Base-by-base conservation (phyloP, 208 protist species). In the Leptomonas pyrrhocoris region DNA sequence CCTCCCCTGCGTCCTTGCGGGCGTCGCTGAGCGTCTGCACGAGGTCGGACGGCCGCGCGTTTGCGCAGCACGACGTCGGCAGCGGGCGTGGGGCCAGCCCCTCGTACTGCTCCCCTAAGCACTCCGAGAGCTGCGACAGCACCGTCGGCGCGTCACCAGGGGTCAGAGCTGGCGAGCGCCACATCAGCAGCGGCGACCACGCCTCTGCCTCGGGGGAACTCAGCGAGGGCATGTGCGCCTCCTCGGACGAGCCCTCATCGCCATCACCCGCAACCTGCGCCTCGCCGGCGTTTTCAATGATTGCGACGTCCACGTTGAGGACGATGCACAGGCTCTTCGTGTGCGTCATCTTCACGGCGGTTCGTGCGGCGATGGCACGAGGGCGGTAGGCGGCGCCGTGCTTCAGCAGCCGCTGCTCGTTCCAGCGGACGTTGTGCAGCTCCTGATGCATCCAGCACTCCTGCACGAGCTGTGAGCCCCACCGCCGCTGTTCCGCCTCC, bases 101-200 rank as follows among this genome's bases (percentile, higher is more conserved):
- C 53, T 81, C 62, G 78, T 96, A 96, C 60, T 94, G 86, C 65
- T 85, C 63, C 46, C 85, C 69, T 60, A 96, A 77, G 56, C 84
- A 78, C 68, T 79, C 66, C 34, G 80, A 79, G 15, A 96, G 78
- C 67, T 86, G 75, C 31, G 73, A 45, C 50, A 96, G 62, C 50
- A 92, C 74, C 55, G 80, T 81, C 8, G 51, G 51, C 11, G 59
- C 72, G 57, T 93, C 81, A 13, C 86, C 85, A 4, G 85, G 81
- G 12, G 88, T 81, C n/a, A 86, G 83, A 16, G 80, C 77, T 4
- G 85, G 88, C 0, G 82, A 92, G 55, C 87, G 86, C 91, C 91
- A 96, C 67, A 80, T 79, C 49, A 88, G 88, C 40, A 96, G 60
- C 40, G 81, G 84, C 0, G 77, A 40, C 51, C 72, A 77, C 49